Conservation (phyloP, 2,329 filamentous ascomycete genomes). For the Ophiostoma quercus region DNA sequence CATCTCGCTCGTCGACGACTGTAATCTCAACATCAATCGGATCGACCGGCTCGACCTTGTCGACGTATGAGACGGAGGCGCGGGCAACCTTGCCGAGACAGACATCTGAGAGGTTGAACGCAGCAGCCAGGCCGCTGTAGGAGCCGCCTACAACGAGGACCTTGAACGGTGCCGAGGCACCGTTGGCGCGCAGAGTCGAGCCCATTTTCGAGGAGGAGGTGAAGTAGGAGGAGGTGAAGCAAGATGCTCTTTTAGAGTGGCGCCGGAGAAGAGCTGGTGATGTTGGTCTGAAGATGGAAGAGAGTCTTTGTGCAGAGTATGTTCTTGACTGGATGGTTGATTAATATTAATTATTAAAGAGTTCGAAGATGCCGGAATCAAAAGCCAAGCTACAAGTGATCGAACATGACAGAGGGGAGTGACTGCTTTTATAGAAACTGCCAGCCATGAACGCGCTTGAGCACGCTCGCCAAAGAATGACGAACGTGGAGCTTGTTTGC, state of each 20-base stretch:
- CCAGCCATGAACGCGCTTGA: neutral
- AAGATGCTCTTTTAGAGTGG: neutral
- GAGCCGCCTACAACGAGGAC: constrained; percentile 66
- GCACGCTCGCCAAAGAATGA: neutral
- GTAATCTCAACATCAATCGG: constrained; percentile 60
- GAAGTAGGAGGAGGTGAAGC: neutral
- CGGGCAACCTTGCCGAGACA: constrained; percentile 53
- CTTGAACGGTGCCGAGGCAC: constrained; percentile 38
- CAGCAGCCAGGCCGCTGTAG: constrained; percentile 64
- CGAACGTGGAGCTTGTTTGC: constrained; percentile 2
- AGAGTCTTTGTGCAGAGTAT: neutral
- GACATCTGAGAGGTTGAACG: constrained; percentile 63
- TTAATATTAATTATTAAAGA: too few species aligned
- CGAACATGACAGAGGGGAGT: neutral
- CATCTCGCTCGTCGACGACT: constrained; percentile 73
- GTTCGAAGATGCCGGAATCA: neutral
- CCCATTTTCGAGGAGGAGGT: constrained; percentile 19
- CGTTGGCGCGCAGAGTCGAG: constrained; percentile 20
- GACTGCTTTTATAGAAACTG: neutral
- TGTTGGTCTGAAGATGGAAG: neutral
- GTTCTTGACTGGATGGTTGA: neutral
- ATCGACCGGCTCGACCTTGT: constrained; percentile 17
- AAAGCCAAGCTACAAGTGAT: neutral
- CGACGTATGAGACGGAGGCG: constrained; percentile 31
- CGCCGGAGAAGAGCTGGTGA: neutral